Conservation (phyloP, 352 stramenopile species). For the Phytopythium mirpurense region DNA sequence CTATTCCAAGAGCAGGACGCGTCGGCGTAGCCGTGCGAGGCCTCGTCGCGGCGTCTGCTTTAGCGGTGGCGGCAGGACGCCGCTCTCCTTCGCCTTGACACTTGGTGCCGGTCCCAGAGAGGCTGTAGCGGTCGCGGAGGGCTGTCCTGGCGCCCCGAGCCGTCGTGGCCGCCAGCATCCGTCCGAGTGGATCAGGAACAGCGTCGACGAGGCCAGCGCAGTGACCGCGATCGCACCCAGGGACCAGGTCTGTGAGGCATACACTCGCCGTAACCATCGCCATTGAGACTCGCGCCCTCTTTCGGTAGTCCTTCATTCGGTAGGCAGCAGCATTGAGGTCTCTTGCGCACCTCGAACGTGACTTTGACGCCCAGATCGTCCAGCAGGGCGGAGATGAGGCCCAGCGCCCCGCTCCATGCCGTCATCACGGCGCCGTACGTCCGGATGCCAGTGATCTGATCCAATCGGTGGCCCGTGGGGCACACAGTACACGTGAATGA, state of each 20-base stretch:
- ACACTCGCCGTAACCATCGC: too few relatives aligned
- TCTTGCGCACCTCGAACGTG: slow-evolving; percentile 43
- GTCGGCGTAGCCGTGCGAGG: background rate
- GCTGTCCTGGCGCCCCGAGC: slow-evolving; percentile 3
- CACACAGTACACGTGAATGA: too few relatives aligned
- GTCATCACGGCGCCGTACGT: slow-evolving; percentile 34
- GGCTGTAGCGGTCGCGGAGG: background rate
- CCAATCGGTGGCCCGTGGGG: too few relatives aligned
- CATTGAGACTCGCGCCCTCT: too few relatives aligned
- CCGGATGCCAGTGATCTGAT: slow-evolving; percentile 46
- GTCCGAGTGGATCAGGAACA: slow-evolving; percentile 46
- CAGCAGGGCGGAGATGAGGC: slow-evolving; percentile 24
- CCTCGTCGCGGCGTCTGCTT: background rate
- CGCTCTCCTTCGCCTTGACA: background rate
- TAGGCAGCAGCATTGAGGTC: background rate
- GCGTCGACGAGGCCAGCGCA: slow-evolving; percentile 20
- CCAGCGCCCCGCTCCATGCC: slow-evolving; percentile 35
- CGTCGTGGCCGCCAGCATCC: slow-evolving; percentile 48
- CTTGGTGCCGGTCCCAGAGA: background rate
- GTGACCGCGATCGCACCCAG: slow-evolving; percentile 48
- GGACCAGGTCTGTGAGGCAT: slow-evolving; percentile 37
- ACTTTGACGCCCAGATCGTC: slow-evolving; percentile 37
- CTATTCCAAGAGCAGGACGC: background rate
- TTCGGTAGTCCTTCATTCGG: too few relatives aligned
- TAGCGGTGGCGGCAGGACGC: background rate